These are phyloP conservation scores for Scytalidium sp. DNA, from an alignment of 2,329 filamentous ascomycete genomes.

Conservation along the genomic window DNA sequence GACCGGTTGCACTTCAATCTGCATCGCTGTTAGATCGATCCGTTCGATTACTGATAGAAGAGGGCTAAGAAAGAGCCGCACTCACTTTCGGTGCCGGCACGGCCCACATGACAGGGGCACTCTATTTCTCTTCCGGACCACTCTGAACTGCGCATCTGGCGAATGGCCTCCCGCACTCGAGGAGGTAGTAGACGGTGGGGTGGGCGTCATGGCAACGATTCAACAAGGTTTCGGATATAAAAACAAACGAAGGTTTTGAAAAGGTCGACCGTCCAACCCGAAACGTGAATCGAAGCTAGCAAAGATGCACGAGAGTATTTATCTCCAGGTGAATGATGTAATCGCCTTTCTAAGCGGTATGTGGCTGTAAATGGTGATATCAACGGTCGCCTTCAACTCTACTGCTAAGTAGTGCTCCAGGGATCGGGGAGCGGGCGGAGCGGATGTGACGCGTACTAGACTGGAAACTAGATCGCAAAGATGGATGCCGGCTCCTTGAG, in stretches of 20 bases:
- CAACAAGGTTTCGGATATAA: background rate
- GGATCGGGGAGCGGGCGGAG: background rate
- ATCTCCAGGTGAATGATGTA: background rate
- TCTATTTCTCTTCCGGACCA: slow-evolving; percentile 88
- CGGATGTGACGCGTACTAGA: too few species aligned
- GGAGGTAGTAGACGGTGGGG: slow-evolving; percentile 73
- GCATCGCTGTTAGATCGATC: slow-evolving; percentile 21
- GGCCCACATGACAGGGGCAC: slow-evolving; percentile 89
- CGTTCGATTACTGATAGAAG: slow-evolving; percentile 7
- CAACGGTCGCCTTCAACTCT: background rate
- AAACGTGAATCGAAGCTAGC: background rate
- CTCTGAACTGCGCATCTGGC: slow-evolving; percentile 80
- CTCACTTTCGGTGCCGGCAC: slow-evolving; percentile 87
- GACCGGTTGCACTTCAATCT: slow-evolving; percentile 89
- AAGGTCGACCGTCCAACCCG: background rate
- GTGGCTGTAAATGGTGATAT: background rate
- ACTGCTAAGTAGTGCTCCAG: background rate
- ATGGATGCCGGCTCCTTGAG: too few species aligned
- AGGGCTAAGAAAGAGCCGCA: slow-evolving; percentile 14
- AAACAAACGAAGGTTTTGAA: background rate
- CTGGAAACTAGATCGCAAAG: too few species aligned
- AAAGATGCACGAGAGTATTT: background rate
- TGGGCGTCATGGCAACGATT: slow-evolving; percentile 61
- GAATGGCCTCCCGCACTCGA: slow-evolving; percentile 73
- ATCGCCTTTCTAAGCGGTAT: background rate